These are phyloP conservation scores for Pyricularia sp. DNA, from an alignment of 2,329 filamentous ascomycete genomes.

Conservation along the genomic window DNA sequence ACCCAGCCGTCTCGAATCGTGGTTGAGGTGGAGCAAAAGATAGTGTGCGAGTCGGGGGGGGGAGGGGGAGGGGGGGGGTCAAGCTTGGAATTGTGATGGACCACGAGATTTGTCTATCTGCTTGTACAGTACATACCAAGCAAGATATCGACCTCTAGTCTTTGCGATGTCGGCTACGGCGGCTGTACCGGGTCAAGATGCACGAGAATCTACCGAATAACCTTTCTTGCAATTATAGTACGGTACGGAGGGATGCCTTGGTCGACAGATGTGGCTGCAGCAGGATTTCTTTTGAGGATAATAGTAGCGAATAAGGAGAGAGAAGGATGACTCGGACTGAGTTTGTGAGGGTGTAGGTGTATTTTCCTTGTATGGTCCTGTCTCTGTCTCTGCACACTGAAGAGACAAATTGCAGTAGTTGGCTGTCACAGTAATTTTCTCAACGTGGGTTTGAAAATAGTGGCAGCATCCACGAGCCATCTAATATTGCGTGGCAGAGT, in stretches of 20 bases:
- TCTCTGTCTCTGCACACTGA: background rate
- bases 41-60: background rate
- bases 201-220: background rate
- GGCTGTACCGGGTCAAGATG: background rate
- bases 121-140: background rate
- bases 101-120: background rate
- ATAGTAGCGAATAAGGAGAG: background rate
- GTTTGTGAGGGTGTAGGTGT: background rate
- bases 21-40: background rate
- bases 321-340: background rate
- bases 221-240: background rate
- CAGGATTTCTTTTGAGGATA: background rate
- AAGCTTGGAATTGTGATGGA: background rate
- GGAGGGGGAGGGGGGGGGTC: too few species aligned
- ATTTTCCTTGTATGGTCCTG: background rate
- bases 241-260: background rate
- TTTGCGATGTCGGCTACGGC: background rate
- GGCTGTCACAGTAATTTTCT: background rate
- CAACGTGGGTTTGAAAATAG: background rate
- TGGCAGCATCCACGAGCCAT: background rate
- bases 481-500: background rate
- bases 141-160: background rate
- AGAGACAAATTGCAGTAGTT: background rate
- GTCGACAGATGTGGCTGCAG: background rate
- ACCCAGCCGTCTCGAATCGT: background rate